phyloP scores from a whole-genome alignment of 345 rosid genomes.

The Linum usitatissimum region DNA sequence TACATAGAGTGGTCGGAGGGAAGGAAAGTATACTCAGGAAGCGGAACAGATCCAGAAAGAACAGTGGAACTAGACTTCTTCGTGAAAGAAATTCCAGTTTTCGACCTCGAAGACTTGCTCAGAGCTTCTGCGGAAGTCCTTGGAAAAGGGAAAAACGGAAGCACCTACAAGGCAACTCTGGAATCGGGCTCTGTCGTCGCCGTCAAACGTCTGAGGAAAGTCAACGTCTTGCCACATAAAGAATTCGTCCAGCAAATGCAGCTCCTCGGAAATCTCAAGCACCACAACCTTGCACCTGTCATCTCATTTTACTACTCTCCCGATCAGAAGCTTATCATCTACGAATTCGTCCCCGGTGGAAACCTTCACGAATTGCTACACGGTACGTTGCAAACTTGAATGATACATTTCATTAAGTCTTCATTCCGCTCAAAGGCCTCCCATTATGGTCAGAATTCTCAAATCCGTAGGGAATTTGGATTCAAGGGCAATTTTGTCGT shows the following conservation, averaged over 20 bases:
- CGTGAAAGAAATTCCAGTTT: conserved; percentile 22
- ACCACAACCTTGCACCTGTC: conserved; percentile 31
- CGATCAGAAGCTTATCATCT: conserved; percentile 45
- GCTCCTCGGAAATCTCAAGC: conserved; percentile 37
- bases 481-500: no score
- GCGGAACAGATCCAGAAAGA: conserved; percentile 32
- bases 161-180: conserved; percentile 36
- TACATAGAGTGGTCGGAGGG: conserved; percentile 13
- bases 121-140: conserved; percentile 43
- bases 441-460: no score
- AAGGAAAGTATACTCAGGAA: conserved; percentile 11
- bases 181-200: conserved; percentile 36
- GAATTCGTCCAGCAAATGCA: conserved; percentile 45
- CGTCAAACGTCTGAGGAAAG: conserved; percentile 32
- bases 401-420: no score
- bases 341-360: conserved; percentile 34
- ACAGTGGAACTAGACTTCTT: conserved; percentile 35
- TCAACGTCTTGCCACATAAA: conserved; percentile 30
- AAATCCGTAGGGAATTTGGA: no score
- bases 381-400: conserved; percentile 22
- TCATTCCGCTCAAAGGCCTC: no score
- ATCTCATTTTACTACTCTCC: conserved; percentile 40
- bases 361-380: conserved; percentile 43
- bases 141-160: conserved; percentile 40
- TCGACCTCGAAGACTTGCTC: conserved; percentile 49